Evolutionary conservation across 2,329 filamentous ascomycete species (phyloP).

Genomic region (Ophiostoma tasmaniense): DNA sequence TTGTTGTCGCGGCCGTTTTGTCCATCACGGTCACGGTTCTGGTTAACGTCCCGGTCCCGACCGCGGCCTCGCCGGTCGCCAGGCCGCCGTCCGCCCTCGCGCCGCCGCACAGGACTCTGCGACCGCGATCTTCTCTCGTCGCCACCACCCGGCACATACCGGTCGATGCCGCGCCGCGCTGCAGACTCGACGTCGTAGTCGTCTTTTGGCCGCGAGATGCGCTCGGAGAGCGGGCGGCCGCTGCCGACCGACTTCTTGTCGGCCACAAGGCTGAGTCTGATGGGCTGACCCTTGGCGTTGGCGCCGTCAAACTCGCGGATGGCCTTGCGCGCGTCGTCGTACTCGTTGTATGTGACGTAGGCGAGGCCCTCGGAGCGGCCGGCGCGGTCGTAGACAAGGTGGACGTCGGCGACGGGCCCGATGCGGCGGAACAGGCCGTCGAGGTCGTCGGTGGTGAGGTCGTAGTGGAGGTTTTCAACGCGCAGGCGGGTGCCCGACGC

Average conservation of each 20-base stretch:
- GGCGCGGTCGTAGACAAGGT: slow-evolving; percentile 75
- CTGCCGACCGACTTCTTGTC: slow-evolving; percentile 40
- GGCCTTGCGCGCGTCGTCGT: slow-evolving; percentile 64
- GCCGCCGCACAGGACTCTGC: slow-evolving; percentile 48
- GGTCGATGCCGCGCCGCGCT: slow-evolving; percentile 43
- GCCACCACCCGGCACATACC: slow-evolving; percentile 27
- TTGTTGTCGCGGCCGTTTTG: slow-evolving; percentile 29
- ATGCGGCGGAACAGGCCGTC: slow-evolving; percentile 76
- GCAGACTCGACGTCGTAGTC: slow-evolving; percentile 33
- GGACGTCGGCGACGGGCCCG: slow-evolving; percentile 59
- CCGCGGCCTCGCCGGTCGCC: slow-evolving; percentile 35
- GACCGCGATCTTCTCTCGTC: slow-evolving; percentile 41
- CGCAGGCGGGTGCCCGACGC: slow-evolving; percentile 57
- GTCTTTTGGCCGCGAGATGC: slow-evolving; percentile 46
- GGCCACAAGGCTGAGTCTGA: slow-evolving; percentile 57
- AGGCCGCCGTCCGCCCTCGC: slow-evolving; percentile 40
- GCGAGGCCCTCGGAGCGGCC: slow-evolving; percentile 81
- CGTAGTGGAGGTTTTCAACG: slow-evolving; percentile 88
- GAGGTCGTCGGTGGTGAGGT: slow-evolving; percentile 76
- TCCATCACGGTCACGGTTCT: slow-evolving; percentile 28
- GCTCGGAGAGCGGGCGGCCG: slow-evolving; percentile 50
- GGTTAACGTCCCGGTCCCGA: slow-evolving; percentile 24
- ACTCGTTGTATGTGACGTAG: slow-evolving; percentile 68
- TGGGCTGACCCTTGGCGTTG: slow-evolving; percentile 84
- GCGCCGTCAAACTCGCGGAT: slow-evolving; percentile 78